Evolutionary conservation across 148 eudicot species (phyloP), one percentile per base, ranked within the genome.

Genomic region (Vaccinium myrtillus): DNA sequence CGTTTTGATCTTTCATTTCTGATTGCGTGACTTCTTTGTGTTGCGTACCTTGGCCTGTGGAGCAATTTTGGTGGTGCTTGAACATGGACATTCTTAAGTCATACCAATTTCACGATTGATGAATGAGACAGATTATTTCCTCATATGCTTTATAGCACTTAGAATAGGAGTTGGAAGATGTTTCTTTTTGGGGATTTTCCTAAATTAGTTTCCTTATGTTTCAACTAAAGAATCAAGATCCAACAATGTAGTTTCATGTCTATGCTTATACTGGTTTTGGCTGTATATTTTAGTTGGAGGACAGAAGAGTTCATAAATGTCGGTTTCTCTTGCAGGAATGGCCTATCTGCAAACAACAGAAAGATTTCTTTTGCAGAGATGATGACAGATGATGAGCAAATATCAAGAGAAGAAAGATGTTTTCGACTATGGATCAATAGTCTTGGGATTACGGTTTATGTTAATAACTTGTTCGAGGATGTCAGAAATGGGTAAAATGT

Each of bases 361-460:
- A 95, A 94, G 80, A 69, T 90, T 55, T 91, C 98, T 43, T 95
- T 93, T 85, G 99, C 99, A 32, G 99, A 97, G 90, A 97, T 95
- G 98, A 95, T 97, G 98, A 89, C 93, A 1, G 99, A 95, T 87
- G 99, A 97, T 88, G 95, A 92, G 84, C 93, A 87, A 87, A 94
- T 95, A 75, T 97, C 98, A 77, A 91, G 99, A 86, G 99, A 97
- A 77, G 99, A 93, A 87, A 94, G 99, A 85, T 97, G 98, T 90
- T 97, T 95, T 87, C 90, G 99, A 81, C 89, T 97, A 83, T 97
- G 99, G 99, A 97, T 95, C 90, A 95, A 97, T 84, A 95, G 99
- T 90, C 93, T 95, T 86, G 99, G 99, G 48, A 92, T 88, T 83
- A 63, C 87, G 80, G 87, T 94, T 32, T 95, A 97, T 79, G 95